Evolutionary conservation across 2,329 filamentous ascomycete genomes (phyloP), one percentile per base, ranked within the genome.

Genomic region (Gyromitra esculenta): DNA sequence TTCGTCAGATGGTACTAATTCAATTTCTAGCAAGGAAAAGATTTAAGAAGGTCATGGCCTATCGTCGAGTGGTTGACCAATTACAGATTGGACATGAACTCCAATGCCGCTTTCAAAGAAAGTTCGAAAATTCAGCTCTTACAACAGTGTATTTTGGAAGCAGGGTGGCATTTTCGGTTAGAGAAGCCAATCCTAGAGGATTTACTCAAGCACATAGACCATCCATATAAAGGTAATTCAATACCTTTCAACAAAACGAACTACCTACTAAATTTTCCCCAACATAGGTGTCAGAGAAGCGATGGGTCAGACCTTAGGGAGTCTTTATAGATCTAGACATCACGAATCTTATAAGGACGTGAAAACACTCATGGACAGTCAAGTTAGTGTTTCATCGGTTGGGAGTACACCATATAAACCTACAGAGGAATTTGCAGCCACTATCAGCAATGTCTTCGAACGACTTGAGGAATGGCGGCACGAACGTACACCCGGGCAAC

Each of bases 41-140:
- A 99, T 83, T 95, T 96, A 11, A 89, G 96, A 57, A 90, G 95
- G 78, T 90, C 90, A 1, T 94, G 92, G 86, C 95, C 97, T 79
- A 87, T 99, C 78, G 89, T 97, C 45, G 91, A 96, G 79, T 91
- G 90, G 83, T 86, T 99, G 21, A 89, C 91, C 60, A 89, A 90
- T 69, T 98, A 98, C 88, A 89, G 93, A 39, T 87, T 99, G 8
- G 96, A 99, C 82, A 95, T 98, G 91, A 87, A 89, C 5, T 97
- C 95, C 0, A 97, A 98, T 82, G 96, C 96, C 2, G 96, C 96
- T 0, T 99, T 99, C 87, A 99, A 99, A 83, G 96, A 99, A 83
- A 97, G 95, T 71, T 96, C 95, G 37, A 97, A 98, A 85, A 93
- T 99, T 15, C 91, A 96, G 79, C 86, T 99, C 39, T 86, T 99